A percentile compares a stretch with the other conserved stretches of the same genome.
Conservation (phyloP, 176 grass and related monocot genomes). For the Aechmea fasciata region DNA sequence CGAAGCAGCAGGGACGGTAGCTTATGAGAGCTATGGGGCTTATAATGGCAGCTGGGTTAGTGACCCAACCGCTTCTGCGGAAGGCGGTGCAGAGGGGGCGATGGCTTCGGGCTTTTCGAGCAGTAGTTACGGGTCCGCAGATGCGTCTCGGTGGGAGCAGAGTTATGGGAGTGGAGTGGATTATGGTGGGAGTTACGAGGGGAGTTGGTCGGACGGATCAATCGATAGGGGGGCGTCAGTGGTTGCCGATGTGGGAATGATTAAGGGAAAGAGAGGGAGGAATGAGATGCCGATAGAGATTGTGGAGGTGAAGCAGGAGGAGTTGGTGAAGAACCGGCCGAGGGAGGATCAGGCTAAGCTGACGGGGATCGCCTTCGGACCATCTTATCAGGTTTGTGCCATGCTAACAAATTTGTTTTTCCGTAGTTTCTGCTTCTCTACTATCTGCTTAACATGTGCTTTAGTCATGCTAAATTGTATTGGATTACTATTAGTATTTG, state of each 20-base stretch:
- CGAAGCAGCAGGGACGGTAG: slow-evolving; percentile 19
- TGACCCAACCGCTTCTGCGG: background rate
- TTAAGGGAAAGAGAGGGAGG: slow-evolving; percentile 73
- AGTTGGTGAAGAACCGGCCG: slow-evolving; percentile 86
- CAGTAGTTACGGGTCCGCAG: slow-evolving; percentile 26
- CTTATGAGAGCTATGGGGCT: slow-evolving; percentile 1
- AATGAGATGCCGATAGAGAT: slow-evolving; percentile 60
- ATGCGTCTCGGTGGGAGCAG: background rate
- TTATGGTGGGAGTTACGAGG: slow-evolving; percentile 17
- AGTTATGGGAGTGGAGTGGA: slow-evolving; percentile 27
- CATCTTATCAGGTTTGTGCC: slow-evolving; percentile 69
- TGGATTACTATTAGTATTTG: too few relatives aligned
- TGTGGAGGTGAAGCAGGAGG: slow-evolving; percentile 80
- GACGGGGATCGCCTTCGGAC: slow-evolving; percentile 83
- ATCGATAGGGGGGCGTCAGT: slow-evolving; percentile 10
- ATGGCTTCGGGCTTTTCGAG: slow-evolving; percentile 23
- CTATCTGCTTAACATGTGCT: background rate
- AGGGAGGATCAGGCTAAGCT: slow-evolving; percentile 75
- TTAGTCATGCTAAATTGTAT: background rate
- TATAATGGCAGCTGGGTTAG: background rate
- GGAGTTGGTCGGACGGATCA: slow-evolving; percentile 22
- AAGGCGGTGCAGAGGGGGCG: slow-evolving; percentile 21
- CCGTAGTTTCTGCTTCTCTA: background rate
- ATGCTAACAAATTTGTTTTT: slow-evolving; percentile 3
- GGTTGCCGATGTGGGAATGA: slow-evolving; percentile 38